Base-by-base conservation (phyloP, 345 rosid species). In the Streptanthus diversifolius region DNA sequence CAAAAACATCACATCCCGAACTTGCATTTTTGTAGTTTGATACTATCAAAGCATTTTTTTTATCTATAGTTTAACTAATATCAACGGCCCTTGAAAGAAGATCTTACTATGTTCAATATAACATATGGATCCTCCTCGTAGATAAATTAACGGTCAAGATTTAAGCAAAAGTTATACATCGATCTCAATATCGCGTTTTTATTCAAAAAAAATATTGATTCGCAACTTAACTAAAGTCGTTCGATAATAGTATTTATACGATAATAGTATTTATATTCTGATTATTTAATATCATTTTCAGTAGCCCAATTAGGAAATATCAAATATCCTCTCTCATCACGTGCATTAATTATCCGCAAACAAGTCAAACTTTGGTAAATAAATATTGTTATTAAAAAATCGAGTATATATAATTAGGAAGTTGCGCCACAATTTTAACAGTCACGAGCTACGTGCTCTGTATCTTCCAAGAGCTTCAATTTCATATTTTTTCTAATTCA, bases 381-480 rank as follows among this genome's bases (percentile, higher is more conserved):
- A 40, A 17, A 15, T 56, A 75, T 6, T 29, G 7, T 0, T 29
- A n/a, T 5, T 66, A 15, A 32, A 40, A 5, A 15, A 4, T 11
- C n/a, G 44, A 62, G 51, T 41, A 24, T 76, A 54, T 45, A 76
- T 55, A 56, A 3, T 8, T 21, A 63, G 27, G 71, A 54, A 63
- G 61, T 55, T 64, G 66, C 25, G 37, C 61, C 66, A 39, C 66
- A 55, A 63, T 3, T 32, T 37, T 35, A 54, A 63, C 66, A 39
- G 75, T 70, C 75, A 30, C 71, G 80, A 70, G 71, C 75, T 54
- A 44, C 59, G 58, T 70, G 54, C 71, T 70, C 71, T 76, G 71
- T 25, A 69, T 62, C 44, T 65, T 57, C 72, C 51, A 32, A 35
- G 37, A n/a, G 24, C 58, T 75, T 39, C 63, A 43, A 43, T 13